Percentiles rank a stretch among this genome's conserved stretches.
Conservation (phyloP, 495 filamentous ascomycete genomes). For the Penicillium argentinense region DNA sequence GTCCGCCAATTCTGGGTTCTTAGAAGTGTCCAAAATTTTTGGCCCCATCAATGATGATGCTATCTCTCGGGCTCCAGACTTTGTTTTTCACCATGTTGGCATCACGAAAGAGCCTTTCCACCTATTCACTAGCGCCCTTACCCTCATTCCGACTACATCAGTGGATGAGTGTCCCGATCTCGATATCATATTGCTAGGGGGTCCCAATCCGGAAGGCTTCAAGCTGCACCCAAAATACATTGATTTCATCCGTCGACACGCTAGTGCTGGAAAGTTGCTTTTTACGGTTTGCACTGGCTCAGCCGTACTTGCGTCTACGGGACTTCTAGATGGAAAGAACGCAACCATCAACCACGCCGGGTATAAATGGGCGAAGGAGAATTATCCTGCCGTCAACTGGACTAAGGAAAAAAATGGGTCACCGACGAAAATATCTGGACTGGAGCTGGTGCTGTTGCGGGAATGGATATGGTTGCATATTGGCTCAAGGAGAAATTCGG, state of each 20-base stretch:
- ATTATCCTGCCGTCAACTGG: conserved; percentile 34
- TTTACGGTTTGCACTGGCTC: conserved; percentile 32
- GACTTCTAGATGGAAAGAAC: conserved; percentile 22
- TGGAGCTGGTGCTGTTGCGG: conserved; percentile 32
- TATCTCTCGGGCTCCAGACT: conserved; percentile 21
- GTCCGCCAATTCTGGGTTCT: conserved; percentile 16
- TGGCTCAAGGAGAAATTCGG: conserved; percentile 34
- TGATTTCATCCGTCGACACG: conserved; percentile 26
- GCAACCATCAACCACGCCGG: conserved; percentile 32
- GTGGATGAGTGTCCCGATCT: conserved; percentile 27
- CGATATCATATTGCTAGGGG: conserved; percentile 29
- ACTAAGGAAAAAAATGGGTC: conserved; percentile 31
- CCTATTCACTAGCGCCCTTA: conserved; percentile 19
- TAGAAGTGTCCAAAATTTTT: conserved; percentile 12
- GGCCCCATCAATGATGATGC: conserved; percentile 4
- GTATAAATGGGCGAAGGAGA: conserved; percentile 15
- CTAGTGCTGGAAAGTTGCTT: conserved; percentile 19
- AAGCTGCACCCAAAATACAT: conserved; percentile 16
- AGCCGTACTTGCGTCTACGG: conserved; percentile 18
- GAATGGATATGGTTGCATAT: conserved; percentile 35
- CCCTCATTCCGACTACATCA: conserved; percentile 25
- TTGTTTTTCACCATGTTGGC: conserved; percentile 34
- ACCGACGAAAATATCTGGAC: conserved; percentile 38
- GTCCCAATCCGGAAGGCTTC: conserved; percentile 13
- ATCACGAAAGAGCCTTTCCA: conserved; percentile 28